Conservation (phyloP, 139 green algal species). For the Deuterostichococcus epilithicus region DNA sequence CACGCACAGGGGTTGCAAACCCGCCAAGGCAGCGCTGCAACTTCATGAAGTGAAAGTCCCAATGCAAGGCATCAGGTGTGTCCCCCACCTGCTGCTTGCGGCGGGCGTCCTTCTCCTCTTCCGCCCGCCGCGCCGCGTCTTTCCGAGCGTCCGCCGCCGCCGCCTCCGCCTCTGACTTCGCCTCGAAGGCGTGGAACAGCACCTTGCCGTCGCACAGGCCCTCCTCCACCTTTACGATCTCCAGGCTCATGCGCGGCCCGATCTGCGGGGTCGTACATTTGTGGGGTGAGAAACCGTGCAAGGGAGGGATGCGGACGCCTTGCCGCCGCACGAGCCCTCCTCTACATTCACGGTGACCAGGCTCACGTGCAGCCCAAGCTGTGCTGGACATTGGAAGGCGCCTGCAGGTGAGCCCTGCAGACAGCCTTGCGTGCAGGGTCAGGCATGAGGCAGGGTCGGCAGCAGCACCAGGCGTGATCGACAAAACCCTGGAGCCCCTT, state of each 20-base stretch:
- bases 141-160: slow-evolving; percentile 40
- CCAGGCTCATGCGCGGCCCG: slow-evolving; percentile 85
- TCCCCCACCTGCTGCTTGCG: slow-evolving; percentile 44
- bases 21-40: neutral
- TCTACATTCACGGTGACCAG: neutral
- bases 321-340: neutral
- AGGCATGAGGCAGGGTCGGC: neutral
- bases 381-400: neutral
- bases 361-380: neutral
- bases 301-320: neutral
- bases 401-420: neutral
- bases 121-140: slow-evolving; percentile 26
- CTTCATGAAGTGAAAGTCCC: too few species aligned
- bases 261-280: slow-evolving; percentile 28
- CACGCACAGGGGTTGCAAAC: neutral
- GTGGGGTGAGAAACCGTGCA: neutral
- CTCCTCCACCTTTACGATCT: slow-evolving; percentile 94
- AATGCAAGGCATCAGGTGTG: neutral
- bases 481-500: too few species aligned
- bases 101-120: slow-evolving; percentile 47
- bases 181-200: slow-evolving; percentile 83
- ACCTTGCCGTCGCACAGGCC: slow-evolving; percentile 85
- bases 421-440: neutral
- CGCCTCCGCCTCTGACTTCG: slow-evolving; percentile 51
- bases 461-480: neutral